Conservation (phyloP, 306 rosid genomes). For the Glycyrrhiza uralensis region DNA sequence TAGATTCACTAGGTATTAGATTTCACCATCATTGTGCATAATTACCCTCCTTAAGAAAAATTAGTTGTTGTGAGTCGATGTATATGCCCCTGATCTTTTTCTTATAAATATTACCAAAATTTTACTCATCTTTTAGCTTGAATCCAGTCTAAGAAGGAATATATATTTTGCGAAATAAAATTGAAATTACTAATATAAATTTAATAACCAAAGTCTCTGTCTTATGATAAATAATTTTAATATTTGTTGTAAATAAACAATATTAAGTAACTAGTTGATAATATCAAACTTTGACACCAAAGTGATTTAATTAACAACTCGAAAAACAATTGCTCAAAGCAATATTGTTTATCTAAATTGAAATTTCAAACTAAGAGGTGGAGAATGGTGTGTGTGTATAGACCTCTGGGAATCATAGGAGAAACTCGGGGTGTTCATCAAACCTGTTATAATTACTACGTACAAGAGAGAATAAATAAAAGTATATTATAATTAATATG, state of each 20-base stretch:
- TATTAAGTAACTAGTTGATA: neutral
- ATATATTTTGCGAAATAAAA: too few relatives aligned
- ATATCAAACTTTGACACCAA: neutral
- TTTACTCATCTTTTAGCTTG: neutral
- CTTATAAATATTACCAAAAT: neutral
- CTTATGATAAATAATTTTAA: too few relatives aligned
- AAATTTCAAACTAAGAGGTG: too few relatives aligned
- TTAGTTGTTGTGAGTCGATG: neutral
- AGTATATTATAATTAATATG: too few relatives aligned
- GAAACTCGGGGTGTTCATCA: too few relatives aligned
- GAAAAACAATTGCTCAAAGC: neutral
- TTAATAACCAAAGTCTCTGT: neutral
- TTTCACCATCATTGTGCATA: conserved; percentile 9
- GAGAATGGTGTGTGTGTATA: too few relatives aligned
- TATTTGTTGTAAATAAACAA: neutral
- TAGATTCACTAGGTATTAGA: neutral
- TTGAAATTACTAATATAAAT: too few relatives aligned
- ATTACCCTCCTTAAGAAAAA: neutral
- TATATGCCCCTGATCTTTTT: neutral
- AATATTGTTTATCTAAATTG: too few relatives aligned
- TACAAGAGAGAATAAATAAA: too few relatives aligned
- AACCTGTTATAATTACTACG: too few relatives aligned
- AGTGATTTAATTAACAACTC: too few relatives aligned
- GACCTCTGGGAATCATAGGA: too few relatives aligned
- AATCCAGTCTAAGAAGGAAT: neutral